phyloP scores from a whole-genome alignment of 805 yeast species.

The Candida incommunis region DNA sequence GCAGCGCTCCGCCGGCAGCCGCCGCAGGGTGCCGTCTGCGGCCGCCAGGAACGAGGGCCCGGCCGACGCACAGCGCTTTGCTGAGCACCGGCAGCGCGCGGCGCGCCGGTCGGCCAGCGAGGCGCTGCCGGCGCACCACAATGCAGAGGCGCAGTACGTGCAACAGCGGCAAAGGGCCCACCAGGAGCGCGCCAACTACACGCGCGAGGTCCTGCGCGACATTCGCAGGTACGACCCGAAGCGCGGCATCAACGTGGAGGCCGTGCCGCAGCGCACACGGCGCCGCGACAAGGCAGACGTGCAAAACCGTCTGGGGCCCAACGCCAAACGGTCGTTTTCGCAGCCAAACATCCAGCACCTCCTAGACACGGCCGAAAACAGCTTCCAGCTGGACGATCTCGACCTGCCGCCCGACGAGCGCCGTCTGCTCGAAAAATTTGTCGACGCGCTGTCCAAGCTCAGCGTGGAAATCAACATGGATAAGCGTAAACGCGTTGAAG shows the following conservation, averaged over 20 bases:
- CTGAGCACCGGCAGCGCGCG: not conserved
- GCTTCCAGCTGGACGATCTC: conserved; percentile 49
- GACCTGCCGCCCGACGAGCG: conserved; percentile 67
- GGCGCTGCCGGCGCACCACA: not conserved
- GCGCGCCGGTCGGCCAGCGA: not conserved
- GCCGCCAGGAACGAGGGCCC: too few relatives aligned
- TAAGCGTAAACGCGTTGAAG: conserved; percentile 65
- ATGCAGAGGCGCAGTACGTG: not conserved
- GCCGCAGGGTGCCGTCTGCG: not conserved
- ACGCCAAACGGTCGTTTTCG: not conserved
- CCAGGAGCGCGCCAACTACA: not conserved
- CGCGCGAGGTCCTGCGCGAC: not conserved
- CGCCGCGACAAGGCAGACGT: not conserved
- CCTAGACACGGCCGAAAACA: conserved; percentile 14
- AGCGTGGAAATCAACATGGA: conserved; percentile 87
- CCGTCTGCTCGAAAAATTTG: conserved; percentile 66
- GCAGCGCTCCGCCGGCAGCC: not conserved
- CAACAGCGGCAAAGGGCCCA: not conserved
- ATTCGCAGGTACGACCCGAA: not conserved
- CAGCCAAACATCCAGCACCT: conserved; percentile 12
- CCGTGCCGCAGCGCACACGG: not conserved
- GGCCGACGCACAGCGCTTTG: not conserved
- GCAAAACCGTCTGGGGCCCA: not conserved
- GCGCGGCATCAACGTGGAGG: not conserved
- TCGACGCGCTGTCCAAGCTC: conserved; percentile 70